Evolutionary conservation across 441 rosid genomes (phyloP).

Genomic region (Jatropha podagrica): DNA sequence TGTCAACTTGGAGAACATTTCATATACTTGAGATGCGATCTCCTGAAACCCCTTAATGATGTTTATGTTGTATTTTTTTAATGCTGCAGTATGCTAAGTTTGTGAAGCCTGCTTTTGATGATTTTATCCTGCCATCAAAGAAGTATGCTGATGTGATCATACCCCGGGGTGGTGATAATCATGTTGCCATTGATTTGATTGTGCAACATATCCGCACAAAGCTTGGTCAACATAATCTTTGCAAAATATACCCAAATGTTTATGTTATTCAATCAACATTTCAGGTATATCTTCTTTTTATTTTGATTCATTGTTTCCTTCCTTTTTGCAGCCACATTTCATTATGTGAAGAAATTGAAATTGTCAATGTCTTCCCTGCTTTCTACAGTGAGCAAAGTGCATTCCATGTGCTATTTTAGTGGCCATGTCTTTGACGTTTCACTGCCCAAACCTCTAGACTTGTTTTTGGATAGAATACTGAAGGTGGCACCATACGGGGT

Average conservation of each 20-base stretch:
- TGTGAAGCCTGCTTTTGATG: slow-evolving; percentile 99
- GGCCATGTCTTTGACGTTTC: not conserved
- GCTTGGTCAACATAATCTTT: slow-evolving; percentile 96
- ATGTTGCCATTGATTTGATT: slow-evolving; percentile 94
- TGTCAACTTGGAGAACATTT: slow-evolving; percentile 8
- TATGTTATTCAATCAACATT: slow-evolving; percentile 85
- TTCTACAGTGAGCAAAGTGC: not conserved
- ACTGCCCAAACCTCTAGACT: not conserved
- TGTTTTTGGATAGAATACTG: not conserved
- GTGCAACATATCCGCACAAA: slow-evolving; percentile 95
- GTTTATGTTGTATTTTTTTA: slow-evolving; percentile 17
- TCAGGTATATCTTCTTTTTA: slow-evolving; percentile 55
- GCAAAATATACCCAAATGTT: slow-evolving; percentile 90
- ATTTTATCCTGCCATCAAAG: slow-evolving; percentile 93
- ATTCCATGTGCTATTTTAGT: not conserved
- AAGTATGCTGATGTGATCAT: slow-evolving; percentile 96
- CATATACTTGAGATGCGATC: not conserved
- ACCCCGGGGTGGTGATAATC: slow-evolving; percentile 97
- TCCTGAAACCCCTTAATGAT: not conserved
- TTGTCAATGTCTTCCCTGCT: not conserved
- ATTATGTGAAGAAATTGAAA: not conserved
- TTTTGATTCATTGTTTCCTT: not conserved
- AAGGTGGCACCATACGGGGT: not conserved
- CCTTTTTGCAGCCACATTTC: not conserved
- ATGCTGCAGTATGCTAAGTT: slow-evolving; percentile 88